Evolutionary conservation across 192 early-diverging fungal species (phyloP), one percentile per base, ranked within the genome.

Genomic region (Entomortierella chlamydospora): DNA sequence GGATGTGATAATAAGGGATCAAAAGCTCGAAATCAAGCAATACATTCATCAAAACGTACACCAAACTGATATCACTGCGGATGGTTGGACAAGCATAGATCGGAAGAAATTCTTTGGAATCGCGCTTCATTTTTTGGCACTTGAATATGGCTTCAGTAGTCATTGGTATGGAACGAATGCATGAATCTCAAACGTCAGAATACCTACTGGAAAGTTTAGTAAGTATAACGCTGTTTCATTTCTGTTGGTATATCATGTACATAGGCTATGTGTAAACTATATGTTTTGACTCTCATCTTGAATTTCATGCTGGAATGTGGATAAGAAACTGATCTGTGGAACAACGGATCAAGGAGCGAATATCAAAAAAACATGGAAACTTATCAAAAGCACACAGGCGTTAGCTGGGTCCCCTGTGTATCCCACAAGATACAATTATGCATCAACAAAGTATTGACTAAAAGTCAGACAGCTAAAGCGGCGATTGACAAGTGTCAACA

Each of bases 321-420:
- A 63, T 1, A 29, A 57, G 52, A 62, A 57, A n/a, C 31, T 72
- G 53, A 49, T 72, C 54, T 42, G 61, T 31, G 69, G 60, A 54
- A 63, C 69, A 47, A 63, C 69, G 30, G 54, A 72, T 57, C 69
- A 72, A 63, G 61, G 69, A 62, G 18, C 69, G 18, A 72, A 72
- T 34, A 69, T 69, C 13, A 69, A 69, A 37, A 49, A 26, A 47
- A 10, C 57, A 60, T 69, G 56, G 1, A 37, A 47, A 28, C 17
- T 49, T 50, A 49, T 31, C 22, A 7, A 22, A 50, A 0, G 25
- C 37, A 61, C 1, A 39, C 13, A 26, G 31, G 41, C 31, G 49
- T 49, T 47, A 3, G 4, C 20, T 72, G 54, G 69, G 22, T 72
- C 2, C 53, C 61, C 0, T 72, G 59, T 25, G 22, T 61, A 2